A percentile compares a stretch with the other conserved stretches of the same genome.
These are phyloP conservation scores for Thermothelomyces thermophilus DNA, from an alignment of 2,329 filamentous ascomycete species.

Conservation along the genomic window DNA sequence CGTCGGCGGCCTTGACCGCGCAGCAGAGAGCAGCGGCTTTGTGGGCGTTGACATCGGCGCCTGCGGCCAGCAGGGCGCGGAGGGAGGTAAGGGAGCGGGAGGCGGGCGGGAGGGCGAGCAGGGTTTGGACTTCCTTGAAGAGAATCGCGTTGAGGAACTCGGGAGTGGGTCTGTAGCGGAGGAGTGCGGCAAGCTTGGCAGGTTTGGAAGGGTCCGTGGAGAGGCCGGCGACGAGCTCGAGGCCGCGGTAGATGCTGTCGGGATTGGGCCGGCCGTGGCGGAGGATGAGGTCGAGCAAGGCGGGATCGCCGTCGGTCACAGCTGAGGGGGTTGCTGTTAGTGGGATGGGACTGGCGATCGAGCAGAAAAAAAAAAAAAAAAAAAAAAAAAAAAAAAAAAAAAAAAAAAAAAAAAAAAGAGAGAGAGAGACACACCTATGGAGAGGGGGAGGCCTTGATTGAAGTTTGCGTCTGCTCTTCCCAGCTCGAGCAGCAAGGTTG, in stretches of 20 bases:
- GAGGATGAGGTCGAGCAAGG: constrained; percentile 43
- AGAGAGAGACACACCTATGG: constrained; percentile 27
- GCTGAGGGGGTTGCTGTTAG: constrained; percentile 29
- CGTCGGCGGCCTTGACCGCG: constrained; percentile 42
- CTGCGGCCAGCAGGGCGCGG: constrained; percentile 41
- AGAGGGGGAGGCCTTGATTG: constrained; percentile 38
- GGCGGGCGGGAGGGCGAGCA: constrained; percentile 34
- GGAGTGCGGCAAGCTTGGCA: constrained; percentile 42
- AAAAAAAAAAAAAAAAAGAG: too few species aligned
- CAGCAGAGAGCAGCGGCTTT: constrained; percentile 45
- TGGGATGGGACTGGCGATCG: background rate
- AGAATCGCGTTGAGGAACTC: constrained; percentile 41
- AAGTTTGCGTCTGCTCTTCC: constrained; percentile 49
- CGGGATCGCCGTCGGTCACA: constrained; percentile 38
- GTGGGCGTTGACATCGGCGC: constrained; percentile 49
- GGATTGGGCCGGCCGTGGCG: constrained; percentile 39
- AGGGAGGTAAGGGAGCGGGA: constrained; percentile 39
- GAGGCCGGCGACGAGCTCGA: constrained; percentile 38
- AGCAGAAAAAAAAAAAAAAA: too few species aligned
- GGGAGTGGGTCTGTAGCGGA: constrained; percentile 38
- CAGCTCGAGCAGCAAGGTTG: constrained; percentile 43
- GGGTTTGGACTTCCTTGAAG: constrained; percentile 43
- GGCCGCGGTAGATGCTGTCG: constrained; percentile 37
- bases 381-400: too few species aligned
- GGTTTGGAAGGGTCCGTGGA: constrained; percentile 42